Percentiles rank a stretch among this genome's conserved stretches.
These are phyloP conservation scores for Trypanosoma brucei DNA, from an alignment of 208 protist species.

Conservation along the genomic window DNA sequence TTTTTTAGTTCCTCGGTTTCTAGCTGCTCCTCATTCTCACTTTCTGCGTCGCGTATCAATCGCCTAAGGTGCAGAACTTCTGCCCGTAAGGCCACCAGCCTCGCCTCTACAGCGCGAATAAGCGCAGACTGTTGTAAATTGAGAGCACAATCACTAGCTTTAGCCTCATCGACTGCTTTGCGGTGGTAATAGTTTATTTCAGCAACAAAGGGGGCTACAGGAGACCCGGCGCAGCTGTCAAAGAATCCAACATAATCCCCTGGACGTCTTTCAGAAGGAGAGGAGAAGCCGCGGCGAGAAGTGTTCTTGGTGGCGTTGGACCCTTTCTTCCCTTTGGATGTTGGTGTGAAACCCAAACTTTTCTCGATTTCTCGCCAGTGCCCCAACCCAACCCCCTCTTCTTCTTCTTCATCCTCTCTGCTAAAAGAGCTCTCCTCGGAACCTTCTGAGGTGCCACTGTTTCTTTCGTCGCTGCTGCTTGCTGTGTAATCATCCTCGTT, in stretches of 20 bases:
- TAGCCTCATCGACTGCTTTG: slow-evolving; percentile 31
- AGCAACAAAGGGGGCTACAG: slow-evolving; percentile 38
- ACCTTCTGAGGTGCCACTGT: not conserved
- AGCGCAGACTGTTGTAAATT: slow-evolving; percentile 43
- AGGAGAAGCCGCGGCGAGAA: not conserved
- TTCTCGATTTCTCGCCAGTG: slow-evolving; percentile 18
- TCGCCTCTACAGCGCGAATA: slow-evolving; percentile 27
- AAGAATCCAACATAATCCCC: slow-evolving; percentile 10
- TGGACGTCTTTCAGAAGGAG: not conserved
- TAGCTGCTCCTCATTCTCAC: not conserved
- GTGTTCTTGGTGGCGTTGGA: not conserved
- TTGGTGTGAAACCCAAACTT: slow-evolving; percentile 2
- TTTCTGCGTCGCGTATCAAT: slow-evolving; percentile 8
- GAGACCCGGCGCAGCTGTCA: slow-evolving; percentile 18
- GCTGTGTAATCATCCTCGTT: too few relatives aligned
- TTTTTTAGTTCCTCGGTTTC: slow-evolving; percentile 1
- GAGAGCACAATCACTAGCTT: slow-evolving; percentile 31
- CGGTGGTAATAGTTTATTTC: slow-evolving; percentile 58
- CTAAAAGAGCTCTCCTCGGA: too few relatives aligned
- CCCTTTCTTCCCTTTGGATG: not conserved
- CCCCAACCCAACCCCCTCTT: not conserved
- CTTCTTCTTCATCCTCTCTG: slow-evolving; percentile 1
- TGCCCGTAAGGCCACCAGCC: slow-evolving; percentile 8
- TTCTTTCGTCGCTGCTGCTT: not conserved
- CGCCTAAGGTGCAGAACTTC: slow-evolving; percentile 13